Evolutionary conservation across 2,329 filamentous ascomycete species (phyloP).

Genomic region (Aspergillus sp.): DNA sequence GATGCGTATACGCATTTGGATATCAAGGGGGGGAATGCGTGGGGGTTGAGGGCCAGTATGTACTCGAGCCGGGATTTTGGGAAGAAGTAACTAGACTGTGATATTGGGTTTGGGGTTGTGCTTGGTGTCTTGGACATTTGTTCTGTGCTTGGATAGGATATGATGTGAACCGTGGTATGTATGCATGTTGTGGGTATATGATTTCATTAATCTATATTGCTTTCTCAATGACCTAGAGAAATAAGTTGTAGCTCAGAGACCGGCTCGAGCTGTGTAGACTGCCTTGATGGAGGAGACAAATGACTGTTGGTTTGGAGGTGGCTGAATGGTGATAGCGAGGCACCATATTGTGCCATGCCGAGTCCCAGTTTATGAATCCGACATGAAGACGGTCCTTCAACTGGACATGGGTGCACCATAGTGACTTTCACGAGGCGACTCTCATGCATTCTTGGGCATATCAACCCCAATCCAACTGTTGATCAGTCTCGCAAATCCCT

Average conservation of each 20-base stretch:
- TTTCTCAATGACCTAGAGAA: neutral
- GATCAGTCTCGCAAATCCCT: conserved; percentile 3
- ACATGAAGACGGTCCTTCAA: neutral
- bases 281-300: neutral
- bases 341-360: neutral
- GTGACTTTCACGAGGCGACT: neutral
- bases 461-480: neutral
- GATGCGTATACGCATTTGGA: conserved; percentile 70
- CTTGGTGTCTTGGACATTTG: neutral
- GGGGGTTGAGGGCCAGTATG: conserved; percentile 59
- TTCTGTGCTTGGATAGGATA: neutral
- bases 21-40: conserved; percentile 62
- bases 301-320: neutral
- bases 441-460: neutral
- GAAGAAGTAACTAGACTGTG: conserved; percentile 22
- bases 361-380: neutral
- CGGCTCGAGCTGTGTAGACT: neutral
- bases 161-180: neutral
- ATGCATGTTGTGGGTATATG: neutral
- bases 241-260: neutral
- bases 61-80: conserved; percentile 44
- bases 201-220: neutral
- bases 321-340: neutral
- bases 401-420: neutral
- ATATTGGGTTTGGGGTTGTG: neutral